A percentile compares a stretch with the other conserved stretches of the same genome.
Evolutionary conservation across 2,329 filamentous ascomycete species (phyloP).

Genomic region (Myriosclerotinia scirpicola): DNA sequence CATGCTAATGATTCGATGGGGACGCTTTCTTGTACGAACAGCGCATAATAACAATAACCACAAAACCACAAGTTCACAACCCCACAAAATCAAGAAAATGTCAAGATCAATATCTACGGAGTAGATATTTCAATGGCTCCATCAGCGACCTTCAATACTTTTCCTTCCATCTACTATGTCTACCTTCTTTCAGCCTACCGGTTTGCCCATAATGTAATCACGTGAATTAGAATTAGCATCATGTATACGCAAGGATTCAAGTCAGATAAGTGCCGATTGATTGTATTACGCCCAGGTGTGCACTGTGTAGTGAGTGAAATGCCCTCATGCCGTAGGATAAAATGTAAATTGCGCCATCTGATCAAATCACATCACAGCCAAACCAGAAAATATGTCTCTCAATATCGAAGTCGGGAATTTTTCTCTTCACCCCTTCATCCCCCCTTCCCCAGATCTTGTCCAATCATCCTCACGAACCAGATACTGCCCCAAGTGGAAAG

Average conservation of each 20-base stretch:
- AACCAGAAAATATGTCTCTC: neutral
- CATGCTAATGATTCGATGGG: neutral
- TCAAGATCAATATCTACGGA: too few relatives aligned
- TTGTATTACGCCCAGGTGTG: constrained; percentile 1
- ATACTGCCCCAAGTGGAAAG: constrained; percentile 11
- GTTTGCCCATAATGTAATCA: neutral
- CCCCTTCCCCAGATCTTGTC: neutral
- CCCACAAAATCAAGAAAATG: too few relatives aligned
- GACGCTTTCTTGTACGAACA: neutral
- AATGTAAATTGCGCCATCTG: constrained; percentile 4
- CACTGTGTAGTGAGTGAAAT: constrained; percentile 5
- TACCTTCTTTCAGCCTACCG: constrained; percentile 5
- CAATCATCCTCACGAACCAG: constrained; percentile 2
- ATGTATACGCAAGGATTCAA: constrained; percentile 2
- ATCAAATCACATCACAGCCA: constrained; percentile 15
- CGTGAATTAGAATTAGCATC: neutral
- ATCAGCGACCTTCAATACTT: neutral
- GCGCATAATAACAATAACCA: neutral
- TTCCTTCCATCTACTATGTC: neutral
- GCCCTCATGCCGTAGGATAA: constrained; percentile 7
- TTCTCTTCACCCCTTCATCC: neutral
- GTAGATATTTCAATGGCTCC: neutral
- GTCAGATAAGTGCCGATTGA: neutral
- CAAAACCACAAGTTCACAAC: too few relatives aligned
- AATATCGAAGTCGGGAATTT: neutral